These are phyloP conservation scores for Globomyces sp. DNA, from an alignment of 371 early-diverging fungal genomes.

Conservation along the genomic window DNA sequence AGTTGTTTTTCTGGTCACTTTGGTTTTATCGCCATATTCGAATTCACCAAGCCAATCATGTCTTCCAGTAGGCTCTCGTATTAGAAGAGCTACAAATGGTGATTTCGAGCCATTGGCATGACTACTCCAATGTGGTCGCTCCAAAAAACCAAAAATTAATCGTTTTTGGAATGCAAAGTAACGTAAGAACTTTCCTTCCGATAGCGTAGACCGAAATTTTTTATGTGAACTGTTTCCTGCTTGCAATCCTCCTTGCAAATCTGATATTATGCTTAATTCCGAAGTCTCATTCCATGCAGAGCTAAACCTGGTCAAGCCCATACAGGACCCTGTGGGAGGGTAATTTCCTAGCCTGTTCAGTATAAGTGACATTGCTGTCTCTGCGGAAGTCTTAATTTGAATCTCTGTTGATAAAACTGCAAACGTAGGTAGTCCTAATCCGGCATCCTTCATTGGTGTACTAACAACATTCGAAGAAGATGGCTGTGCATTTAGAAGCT, in stretches of 20 bases:
- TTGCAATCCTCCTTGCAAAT: neutral
- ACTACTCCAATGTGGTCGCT: conserved; percentile 42
- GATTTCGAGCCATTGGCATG: conserved; percentile 6
- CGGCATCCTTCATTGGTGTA: conserved; percentile 34
- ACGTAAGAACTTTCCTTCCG: conserved; percentile 36
- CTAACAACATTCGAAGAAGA: conserved; percentile 13
- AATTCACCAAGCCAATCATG: conserved; percentile 66
- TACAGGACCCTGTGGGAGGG: conserved; percentile 55
- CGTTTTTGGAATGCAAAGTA: conserved; percentile 68
- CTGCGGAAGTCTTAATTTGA: conserved; percentile 71
- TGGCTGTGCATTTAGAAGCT: neutral
- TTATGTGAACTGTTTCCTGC: neutral
- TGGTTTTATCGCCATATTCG: conserved; percentile 44
- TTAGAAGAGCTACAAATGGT: conserved; percentile 44
- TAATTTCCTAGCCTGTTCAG: conserved; percentile 69
- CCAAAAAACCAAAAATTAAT: conserved; percentile 60
- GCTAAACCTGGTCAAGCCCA: conserved; percentile 57
- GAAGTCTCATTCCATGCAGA: conserved; percentile 55
- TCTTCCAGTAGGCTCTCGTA: conserved; percentile 70
- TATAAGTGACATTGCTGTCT: conserved; percentile 68
- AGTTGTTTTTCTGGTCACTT: conserved; percentile 1
- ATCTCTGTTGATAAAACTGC: conserved; percentile 44
- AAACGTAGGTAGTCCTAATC: conserved; percentile 47
- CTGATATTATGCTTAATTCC: conserved; percentile 15
- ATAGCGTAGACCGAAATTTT: neutral